Base-by-base conservation (phyloP, 2,329 filamentous ascomycete genomes). In the Emmonsiellopsis sp. region DNA sequence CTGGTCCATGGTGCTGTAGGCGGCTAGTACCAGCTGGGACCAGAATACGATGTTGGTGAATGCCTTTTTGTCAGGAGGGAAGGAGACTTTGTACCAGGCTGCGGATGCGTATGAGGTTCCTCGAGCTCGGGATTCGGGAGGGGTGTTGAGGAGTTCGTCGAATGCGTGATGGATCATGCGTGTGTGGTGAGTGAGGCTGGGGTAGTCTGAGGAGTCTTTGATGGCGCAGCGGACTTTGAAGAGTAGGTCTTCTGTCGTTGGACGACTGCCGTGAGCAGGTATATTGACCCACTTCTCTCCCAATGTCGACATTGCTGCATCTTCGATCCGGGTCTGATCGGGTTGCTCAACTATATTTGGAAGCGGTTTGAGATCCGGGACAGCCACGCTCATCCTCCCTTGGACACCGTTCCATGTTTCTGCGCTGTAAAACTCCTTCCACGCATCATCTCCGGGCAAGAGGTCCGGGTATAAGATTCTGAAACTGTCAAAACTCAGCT, bases 31-130 rank as follows among this genome's bases (percentile, higher is more conserved):
- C 34, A 64, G 58, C 51, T 61, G 63, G 0, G 61, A 59, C 66
- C 66, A 68, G 16, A 68, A 68, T 51, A 61, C 58, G 11, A 59
- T 56, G 44, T 62, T 59, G 0, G 65, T 66, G 9, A 58, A 48
- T 0, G 62, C 58, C 61, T 6, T 52, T 2, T 16, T 50, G 6
- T 54, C 46, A 3, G n/a, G n/a, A 5, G 7, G 41, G 50, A 45
- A 44, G 3, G 40, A 46, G 9, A 46, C 42, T 3, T 41, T 41
- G 38, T 38, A n/a, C 50, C 50, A 52, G 7, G 42, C 41, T 7
- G 34, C 50, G 9, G 6, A 15, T 30, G 50, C 32, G 42, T 45
- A 41, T 2, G 42, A 52, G n/a, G 30, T 6, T 13, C 13, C 31
- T 20, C 15, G 34, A 3, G 9, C 37, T 8, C n/a, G 15, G 31